A percentile compares a stretch with the other conserved stretches of the same genome.
phyloP scores from a whole-genome alignment of 2,329 filamentous ascomycete species.

The Neofusicoccum parvum region DNA sequence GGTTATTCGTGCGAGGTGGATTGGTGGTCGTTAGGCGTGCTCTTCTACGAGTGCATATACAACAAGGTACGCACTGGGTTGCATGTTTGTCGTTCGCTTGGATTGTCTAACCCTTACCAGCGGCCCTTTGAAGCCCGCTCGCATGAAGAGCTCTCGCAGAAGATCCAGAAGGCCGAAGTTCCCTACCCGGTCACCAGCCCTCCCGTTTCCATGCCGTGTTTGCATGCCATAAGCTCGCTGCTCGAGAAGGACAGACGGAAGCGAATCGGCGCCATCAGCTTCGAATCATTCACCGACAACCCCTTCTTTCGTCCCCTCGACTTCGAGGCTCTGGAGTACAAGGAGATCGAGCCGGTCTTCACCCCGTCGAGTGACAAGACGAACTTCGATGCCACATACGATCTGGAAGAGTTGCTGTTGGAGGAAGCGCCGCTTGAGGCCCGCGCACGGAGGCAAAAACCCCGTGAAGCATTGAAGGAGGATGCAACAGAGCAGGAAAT shows the following conservation, averaged over 20 bases:
- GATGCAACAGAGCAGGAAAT: slow-evolving; percentile 96
- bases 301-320: slow-evolving; percentile 87
- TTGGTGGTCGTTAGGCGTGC: slow-evolving; percentile 97
- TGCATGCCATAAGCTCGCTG: slow-evolving; percentile 84
- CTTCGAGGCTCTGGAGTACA: slow-evolving; percentile 80
- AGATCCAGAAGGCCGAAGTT: slow-evolving; percentile 79
- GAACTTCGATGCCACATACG: slow-evolving; percentile 98
- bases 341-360: slow-evolving; percentile 89
- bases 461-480: slow-evolving; percentile 85
- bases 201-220: slow-evolving; percentile 81
- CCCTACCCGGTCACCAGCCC: slow-evolving; percentile 92
- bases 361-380: slow-evolving; percentile 95
- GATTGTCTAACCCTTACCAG: slow-evolving; percentile 47
- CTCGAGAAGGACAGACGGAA: slow-evolving; percentile 78
- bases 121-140: slow-evolving; percentile 90
- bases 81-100: not conserved
- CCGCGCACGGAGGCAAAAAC: slow-evolving; percentile 88
- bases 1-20: slow-evolving; percentile 91
- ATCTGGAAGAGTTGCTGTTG: slow-evolving; percentile 87
- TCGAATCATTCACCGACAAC: slow-evolving; percentile 82
- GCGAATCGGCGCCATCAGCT: slow-evolving; percentile 80
- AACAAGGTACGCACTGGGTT: slow-evolving; percentile 70
- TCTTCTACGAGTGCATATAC: slow-evolving; percentile 99
- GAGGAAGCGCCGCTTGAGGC: slow-evolving; percentile 96
- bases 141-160: slow-evolving; percentile 75